Evolutionary conservation across 495 filamentous ascomycete genomes (phyloP).

Genomic region (Tuber microsphaerosporum): DNA sequence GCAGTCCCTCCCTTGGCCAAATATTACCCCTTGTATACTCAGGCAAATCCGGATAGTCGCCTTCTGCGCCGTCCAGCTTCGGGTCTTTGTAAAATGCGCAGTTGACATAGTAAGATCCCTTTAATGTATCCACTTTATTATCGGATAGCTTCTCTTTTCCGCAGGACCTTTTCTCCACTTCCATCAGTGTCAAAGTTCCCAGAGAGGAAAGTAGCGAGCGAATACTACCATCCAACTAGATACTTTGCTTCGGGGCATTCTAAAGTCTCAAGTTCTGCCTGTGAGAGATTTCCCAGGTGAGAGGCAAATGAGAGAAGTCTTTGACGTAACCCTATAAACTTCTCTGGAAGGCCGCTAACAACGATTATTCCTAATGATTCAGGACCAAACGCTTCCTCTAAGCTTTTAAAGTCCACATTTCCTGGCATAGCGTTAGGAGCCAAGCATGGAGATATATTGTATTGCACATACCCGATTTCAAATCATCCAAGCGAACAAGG

Average conservation of each 20-base stretch:
- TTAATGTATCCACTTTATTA: slow-evolving; percentile 81
- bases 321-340: slow-evolving; percentile 62
- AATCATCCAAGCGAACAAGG: slow-evolving; percentile 30
- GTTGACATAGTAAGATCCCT: slow-evolving; percentile 96
- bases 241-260: slow-evolving; percentile 60
- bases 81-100: slow-evolving; percentile 82
- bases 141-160: slow-evolving; percentile 91
- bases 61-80: slow-evolving; percentile 52
- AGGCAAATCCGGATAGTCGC: slow-evolving; percentile 47
- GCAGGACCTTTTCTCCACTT: slow-evolving; percentile 62
- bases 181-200: slow-evolving; percentile 44
- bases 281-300: slow-evolving; percentile 74
- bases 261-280: slow-evolving; percentile 59
- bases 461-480: slow-evolving; percentile 24
- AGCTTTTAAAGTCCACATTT: slow-evolving; percentile 60
- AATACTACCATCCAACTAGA: slow-evolving; percentile 53
- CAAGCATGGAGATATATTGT: neutral
- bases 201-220: neutral
- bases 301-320: slow-evolving; percentile 78
- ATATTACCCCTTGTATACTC: slow-evolving; percentile 71
- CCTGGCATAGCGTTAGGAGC: slow-evolving; percentile 46
- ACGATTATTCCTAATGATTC: slow-evolving; percentile 86
- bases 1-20: slow-evolving; percentile 62
- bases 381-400: slow-evolving; percentile 85
- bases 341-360: slow-evolving; percentile 69